A percentile compares a stretch with the other conserved stretches of the same genome.
Evolutionary conservation across 805 yeast species (phyloP).

Genomic region (Wickerhamomyces chambardii): DNA sequence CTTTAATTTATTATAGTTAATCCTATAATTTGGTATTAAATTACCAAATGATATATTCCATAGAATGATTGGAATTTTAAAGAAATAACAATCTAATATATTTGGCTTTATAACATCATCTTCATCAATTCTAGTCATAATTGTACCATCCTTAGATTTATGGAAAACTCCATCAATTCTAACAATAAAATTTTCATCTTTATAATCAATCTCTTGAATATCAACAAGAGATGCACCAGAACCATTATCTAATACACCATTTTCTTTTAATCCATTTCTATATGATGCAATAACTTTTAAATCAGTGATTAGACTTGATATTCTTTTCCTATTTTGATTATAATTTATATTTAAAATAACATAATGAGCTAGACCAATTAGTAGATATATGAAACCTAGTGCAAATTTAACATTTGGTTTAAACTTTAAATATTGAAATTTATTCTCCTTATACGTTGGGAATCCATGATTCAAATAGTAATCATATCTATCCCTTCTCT

Average conservation of each 20-base stretch:
- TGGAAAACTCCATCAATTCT: conserved; percentile 51
- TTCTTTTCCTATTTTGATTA: conserved; percentile 46
- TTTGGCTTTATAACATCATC: conserved; percentile 40
- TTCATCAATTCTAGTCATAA: conserved; percentile 32
- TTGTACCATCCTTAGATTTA: conserved; percentile 33
- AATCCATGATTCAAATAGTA: conserved; percentile 77
- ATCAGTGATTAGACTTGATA: conserved; percentile 40
- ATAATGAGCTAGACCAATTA: conserved; percentile 52
- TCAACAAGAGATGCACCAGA: background rate
- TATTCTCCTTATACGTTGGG: conserved; percentile 71
- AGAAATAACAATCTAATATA: conserved; percentile 37
- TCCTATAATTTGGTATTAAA: too few species aligned
- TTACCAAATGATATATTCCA: conserved; percentile 40
- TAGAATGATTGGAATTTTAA: conserved; percentile 28
- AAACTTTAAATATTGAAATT: conserved; percentile 55
- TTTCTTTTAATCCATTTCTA: background rate
- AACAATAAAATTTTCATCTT: conserved; percentile 17
- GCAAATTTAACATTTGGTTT: conserved; percentile 57
- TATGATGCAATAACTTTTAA: conserved; percentile 23
- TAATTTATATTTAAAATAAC: conserved; percentile 43
- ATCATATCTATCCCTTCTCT: conserved; percentile 68
- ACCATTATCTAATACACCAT: background rate
- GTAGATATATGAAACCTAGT: conserved; percentile 35
- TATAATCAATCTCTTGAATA: background rate
- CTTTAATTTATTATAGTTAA: conserved; percentile 5